phyloP scores from a whole-genome alignment of 2,329 filamentous ascomycete genomes.

The Trichoderma simmonsii region DNA sequence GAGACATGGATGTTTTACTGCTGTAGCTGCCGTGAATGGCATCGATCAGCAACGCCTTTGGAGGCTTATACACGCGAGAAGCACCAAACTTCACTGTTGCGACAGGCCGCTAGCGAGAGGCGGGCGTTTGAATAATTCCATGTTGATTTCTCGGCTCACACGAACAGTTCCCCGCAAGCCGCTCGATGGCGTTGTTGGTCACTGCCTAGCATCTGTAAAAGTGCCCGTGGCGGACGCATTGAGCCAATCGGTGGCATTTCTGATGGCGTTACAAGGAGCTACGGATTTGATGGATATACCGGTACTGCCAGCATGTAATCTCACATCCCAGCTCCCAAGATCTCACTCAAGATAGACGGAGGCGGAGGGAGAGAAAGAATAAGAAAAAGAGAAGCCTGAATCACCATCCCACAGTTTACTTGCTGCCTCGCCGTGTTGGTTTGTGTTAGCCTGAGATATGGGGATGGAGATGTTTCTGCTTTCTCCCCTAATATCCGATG shows the following conservation, averaged over 20 bases:
- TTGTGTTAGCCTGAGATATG: background rate
- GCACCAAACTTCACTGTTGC: background rate
- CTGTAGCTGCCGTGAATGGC: background rate
- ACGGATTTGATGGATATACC: background rate
- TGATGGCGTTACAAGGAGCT: conserved; percentile 4
- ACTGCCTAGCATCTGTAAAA: background rate
- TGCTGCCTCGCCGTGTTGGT: background rate
- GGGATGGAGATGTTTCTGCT: background rate
- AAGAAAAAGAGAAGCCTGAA: background rate
- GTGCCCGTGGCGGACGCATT: background rate
- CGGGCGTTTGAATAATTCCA: background rate
- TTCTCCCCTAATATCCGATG: background rate
- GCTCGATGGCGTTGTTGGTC: background rate
- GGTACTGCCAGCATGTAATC: background rate
- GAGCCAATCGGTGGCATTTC: background rate
- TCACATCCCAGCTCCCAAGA: background rate
- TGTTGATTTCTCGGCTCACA: background rate
- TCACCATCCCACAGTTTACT: background rate
- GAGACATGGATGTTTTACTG: background rate
- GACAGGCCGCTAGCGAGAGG: background rate
- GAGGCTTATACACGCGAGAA: background rate
- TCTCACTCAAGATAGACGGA: background rate
- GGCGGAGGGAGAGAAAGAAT: background rate
- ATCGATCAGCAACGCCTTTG: background rate
- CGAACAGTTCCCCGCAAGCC: background rate